Percentiles rank a stretch among this genome's conserved stretches.
These are phyloP conservation scores for Nakaseomyces bracarensis DNA, from an alignment of 1,139 yeast genomes.

Conservation along the genomic window DNA sequence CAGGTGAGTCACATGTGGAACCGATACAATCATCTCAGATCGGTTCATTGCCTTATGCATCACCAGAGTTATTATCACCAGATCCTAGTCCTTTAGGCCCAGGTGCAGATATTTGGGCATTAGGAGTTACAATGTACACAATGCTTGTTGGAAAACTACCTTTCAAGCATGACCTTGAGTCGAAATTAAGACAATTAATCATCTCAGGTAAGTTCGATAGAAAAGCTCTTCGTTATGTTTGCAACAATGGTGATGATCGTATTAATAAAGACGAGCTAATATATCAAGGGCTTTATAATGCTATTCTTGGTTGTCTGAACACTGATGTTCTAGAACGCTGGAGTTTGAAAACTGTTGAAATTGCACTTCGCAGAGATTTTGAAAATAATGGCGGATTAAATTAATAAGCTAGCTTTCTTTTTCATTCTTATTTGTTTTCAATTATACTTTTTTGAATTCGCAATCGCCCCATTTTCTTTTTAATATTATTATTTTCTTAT, in stretches of 20 bases:
- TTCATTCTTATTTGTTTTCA: neutral
- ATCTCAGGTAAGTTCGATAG: slow-evolving; percentile 55
- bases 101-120: slow-evolving; percentile 75
- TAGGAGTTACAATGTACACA: slow-evolving; percentile 70
- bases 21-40: slow-evolving; percentile 37
- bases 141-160: slow-evolving; percentile 71
- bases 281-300: slow-evolving; percentile 34
- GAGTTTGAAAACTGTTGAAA: slow-evolving; percentile 34
- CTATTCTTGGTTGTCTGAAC: slow-evolving; percentile 49
- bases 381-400: slow-evolving; percentile 21
- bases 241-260: slow-evolving; percentile 14
- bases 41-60: slow-evolving; percentile 87
- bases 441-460: too few relatives aligned
- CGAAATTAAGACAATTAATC: slow-evolving; percentile 66
- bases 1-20: neutral
- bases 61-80: slow-evolving; percentile 72
- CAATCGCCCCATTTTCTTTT: too few relatives aligned
- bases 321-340: slow-evolving; percentile 44
- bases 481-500: too few relatives aligned
- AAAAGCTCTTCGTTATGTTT: slow-evolving; percentile 35
- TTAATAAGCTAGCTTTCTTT: neutral
- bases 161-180: slow-evolving; percentile 74
- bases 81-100: slow-evolving; percentile 65
- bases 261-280: slow-evolving; percentile 12
- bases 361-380: slow-evolving; percentile 1